A percentile compares a stretch with the other conserved stretches of the same genome.
phyloP scores from a whole-genome alignment of 1,284 basidiomycete species.

The Fistulinella cinereoalba region DNA sequence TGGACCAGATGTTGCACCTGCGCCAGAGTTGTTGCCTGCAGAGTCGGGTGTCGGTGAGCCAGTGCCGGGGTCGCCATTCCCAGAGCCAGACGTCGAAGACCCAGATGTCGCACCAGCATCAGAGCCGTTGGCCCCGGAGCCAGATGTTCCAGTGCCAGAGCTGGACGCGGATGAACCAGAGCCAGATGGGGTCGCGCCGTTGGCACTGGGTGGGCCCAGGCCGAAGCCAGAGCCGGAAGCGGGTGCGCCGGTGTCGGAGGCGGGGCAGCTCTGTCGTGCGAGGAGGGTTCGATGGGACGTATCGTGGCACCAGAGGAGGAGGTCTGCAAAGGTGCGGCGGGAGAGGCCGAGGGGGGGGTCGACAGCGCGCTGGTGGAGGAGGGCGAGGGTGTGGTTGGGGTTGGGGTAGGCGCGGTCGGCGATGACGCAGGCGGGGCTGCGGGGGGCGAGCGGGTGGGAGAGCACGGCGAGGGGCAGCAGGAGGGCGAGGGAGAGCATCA shows the following conservation, averaged over 20 bases:
- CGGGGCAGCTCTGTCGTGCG: constrained; percentile 26
- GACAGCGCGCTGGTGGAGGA: constrained; percentile 23
- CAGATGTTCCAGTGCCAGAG: constrained; percentile 6
- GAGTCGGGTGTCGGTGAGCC: background rate
- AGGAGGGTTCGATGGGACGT: constrained; percentile 15
- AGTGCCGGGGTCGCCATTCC: background rate
- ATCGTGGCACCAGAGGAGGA: constrained; percentile 31
- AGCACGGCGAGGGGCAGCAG: constrained; percentile 19
- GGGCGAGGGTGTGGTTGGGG: constrained; percentile 20
- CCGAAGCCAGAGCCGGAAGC: constrained; percentile 8
- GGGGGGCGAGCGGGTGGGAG: constrained; percentile 18
- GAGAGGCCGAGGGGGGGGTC: constrained; percentile 25
- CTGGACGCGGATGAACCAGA: constrained; percentile 5
- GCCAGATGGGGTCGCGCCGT: constrained; percentile 2
- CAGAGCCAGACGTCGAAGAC: background rate
- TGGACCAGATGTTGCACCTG: background rate
- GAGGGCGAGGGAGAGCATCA: constrained; percentile 17
- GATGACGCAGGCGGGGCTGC: constrained; percentile 28
- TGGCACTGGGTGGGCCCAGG: too few relatives aligned
- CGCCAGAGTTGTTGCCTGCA: background rate
- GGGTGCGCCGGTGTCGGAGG: constrained; percentile 4
- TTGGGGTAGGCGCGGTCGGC: constrained; percentile 27
- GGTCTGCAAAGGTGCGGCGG: constrained; percentile 23
- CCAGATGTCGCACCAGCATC: background rate
- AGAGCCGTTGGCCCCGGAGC: background rate